These are phyloP conservation scores for Ceratocystis eucalypticola DNA, from an alignment of 2,329 filamentous ascomycete species.

Conservation along the genomic window DNA sequence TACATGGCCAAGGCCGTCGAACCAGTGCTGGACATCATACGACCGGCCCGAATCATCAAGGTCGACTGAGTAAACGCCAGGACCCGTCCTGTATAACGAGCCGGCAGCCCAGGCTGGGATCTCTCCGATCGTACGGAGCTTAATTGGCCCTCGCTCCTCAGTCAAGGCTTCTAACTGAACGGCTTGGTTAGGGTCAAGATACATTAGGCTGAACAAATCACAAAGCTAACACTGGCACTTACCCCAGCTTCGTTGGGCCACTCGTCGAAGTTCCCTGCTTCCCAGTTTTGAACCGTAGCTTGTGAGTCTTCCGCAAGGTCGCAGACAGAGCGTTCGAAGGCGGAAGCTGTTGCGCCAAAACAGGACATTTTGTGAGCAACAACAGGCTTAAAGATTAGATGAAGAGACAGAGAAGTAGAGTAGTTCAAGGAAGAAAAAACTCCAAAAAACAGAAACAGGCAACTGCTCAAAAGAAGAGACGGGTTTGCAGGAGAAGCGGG, in stretches of 20 bases:
- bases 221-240: conserved; percentile 19
- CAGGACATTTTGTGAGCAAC: not conserved
- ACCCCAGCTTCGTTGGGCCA: conserved; percentile 39
- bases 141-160: conserved; percentile 51
- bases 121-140: conserved; percentile 47
- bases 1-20: conserved; percentile 59
- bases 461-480: not conserved
- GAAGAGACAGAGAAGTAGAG: not conserved
- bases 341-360: not conserved
- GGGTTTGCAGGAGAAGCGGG: not conserved
- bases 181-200: not conserved
- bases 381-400: not conserved
- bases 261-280: conserved; percentile 25
- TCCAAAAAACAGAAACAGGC: not conserved
- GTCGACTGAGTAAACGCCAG: conserved; percentile 50
- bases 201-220: too few species aligned
- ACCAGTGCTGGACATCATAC: conserved; percentile 60
- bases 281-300: not conserved
- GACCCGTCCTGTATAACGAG: conserved; percentile 59
- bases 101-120: conserved; percentile 63
- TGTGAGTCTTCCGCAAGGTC: not conserved
- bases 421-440: not conserved
- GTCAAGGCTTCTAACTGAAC: conserved; percentile 52
- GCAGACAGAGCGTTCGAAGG: not conserved
- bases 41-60: conserved; percentile 23